These are phyloP conservation scores for Amniculicola lignicola DNA, from an alignment of 495 filamentous ascomycete genomes.

Conservation along the genomic window DNA sequence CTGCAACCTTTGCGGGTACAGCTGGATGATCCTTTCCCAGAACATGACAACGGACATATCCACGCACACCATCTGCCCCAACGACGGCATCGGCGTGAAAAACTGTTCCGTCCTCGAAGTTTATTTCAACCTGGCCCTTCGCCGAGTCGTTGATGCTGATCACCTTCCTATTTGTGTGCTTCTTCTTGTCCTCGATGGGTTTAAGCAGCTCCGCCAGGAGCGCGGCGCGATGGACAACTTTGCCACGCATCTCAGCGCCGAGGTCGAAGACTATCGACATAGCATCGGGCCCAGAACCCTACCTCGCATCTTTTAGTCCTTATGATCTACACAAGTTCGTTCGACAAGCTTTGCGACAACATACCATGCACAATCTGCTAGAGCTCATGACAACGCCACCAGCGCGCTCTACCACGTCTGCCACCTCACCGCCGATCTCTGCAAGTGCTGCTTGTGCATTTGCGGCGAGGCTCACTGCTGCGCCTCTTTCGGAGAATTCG, in stretches of 20 bases:
- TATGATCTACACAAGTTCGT: too few relatives aligned
- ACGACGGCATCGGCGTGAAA: slow-evolving; percentile 16
- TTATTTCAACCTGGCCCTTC: not conserved
- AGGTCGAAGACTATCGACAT: not conserved
- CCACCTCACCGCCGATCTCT: not conserved
- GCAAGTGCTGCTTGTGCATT: slow-evolving; percentile 16
- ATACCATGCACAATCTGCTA: slow-evolving; percentile 13
- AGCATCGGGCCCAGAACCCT: not conserved
- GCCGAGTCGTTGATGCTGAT: slow-evolving; percentile 3
- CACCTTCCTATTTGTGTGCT: slow-evolving; percentile 13
- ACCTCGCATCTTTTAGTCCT: too few relatives aligned
- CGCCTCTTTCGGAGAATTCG: slow-evolving; percentile 38
- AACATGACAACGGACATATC: slow-evolving; percentile 6
- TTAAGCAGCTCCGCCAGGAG: slow-evolving; percentile 8
- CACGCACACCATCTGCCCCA: slow-evolving; percentile 12
- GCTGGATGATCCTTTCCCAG: slow-evolving; percentile 10
- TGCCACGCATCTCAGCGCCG: slow-evolving; percentile 16
- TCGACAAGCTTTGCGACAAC: too few relatives aligned
- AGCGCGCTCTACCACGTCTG: slow-evolving; percentile 7
- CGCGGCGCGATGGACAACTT: slow-evolving; percentile 16
- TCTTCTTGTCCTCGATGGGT: not conserved
- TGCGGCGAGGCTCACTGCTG: slow-evolving; percentile 31
- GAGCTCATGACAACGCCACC: slow-evolving; percentile 21
- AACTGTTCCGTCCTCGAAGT: slow-evolving; percentile 5
- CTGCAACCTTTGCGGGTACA: not conserved